Evolutionary conservation across 164 flowering plant species (phyloP).

Genomic region (Pachysandra terminalis): DNA sequence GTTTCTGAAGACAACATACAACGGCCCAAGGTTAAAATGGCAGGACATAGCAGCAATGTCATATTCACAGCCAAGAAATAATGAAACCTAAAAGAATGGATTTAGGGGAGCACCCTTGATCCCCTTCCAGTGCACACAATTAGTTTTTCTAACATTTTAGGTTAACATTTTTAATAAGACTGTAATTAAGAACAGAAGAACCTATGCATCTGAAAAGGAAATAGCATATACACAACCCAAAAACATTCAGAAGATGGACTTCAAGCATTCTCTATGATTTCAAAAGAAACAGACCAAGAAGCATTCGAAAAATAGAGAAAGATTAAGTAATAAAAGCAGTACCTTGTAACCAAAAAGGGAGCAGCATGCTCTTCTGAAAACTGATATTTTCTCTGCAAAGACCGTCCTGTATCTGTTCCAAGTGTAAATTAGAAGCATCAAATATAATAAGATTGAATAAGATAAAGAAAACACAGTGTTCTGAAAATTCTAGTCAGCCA

Average conservation of each 20-base stretch:
- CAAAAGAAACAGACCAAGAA: not conserved
- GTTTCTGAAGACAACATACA: too few relatives aligned
- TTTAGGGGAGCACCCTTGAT: too few relatives aligned
- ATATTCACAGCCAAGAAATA: too few relatives aligned
- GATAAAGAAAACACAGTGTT: not conserved
- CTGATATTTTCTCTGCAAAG: conserved; percentile 93
- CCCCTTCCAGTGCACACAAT: too few relatives aligned
- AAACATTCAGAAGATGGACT: not conserved
- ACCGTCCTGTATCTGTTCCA: conserved; percentile 90
- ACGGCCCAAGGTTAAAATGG: too few relatives aligned
- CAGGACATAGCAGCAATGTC: too few relatives aligned
- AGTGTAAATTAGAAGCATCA: conserved; percentile 5
- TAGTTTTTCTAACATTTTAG: too few relatives aligned
- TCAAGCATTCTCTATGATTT: not conserved
- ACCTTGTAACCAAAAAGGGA: conserved; percentile 99
- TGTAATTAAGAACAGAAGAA: too few relatives aligned
- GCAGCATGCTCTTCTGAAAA: conserved; percentile 97
- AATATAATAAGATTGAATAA: not conserved
- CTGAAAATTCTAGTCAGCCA: conserved; percentile 7
- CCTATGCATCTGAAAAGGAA: not conserved
- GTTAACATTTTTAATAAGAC: too few relatives aligned
- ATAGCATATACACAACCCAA: not conserved
- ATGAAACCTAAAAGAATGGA: too few relatives aligned
- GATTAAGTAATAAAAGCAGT: conserved; percentile 2
- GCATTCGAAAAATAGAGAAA: not conserved